These are phyloP conservation scores for Trebouxia gelatinosa DNA, from an alignment of 163 green algal genomes.

Conservation along the genomic window DNA sequence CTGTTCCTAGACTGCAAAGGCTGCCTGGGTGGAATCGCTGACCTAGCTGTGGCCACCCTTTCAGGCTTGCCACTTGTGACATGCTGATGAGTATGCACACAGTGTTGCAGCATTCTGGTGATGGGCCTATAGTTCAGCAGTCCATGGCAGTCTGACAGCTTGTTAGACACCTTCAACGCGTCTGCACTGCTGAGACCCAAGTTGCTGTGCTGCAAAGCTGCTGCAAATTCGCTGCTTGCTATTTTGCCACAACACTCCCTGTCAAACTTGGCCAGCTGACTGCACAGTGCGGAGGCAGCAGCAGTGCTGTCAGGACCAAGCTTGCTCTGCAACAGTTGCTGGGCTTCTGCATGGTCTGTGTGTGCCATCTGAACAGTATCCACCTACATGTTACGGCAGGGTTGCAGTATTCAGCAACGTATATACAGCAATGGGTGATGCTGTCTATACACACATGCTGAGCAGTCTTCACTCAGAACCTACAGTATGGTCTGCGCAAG, in stretches of 20 bases:
- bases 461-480: no score
- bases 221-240: constrained; percentile 4
- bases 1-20: background rate
- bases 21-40: background rate
- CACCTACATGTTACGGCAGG: no score
- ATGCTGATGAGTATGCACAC: background rate
- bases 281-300: background rate
- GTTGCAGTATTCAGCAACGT: no score
- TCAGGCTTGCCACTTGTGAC: background rate
- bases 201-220: constrained; percentile 12
- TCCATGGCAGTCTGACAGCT: constrained; percentile 10
- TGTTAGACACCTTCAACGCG: background rate
- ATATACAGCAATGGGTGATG: no score
- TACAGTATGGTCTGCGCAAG: no score
- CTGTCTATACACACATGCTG: no score
- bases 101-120: background rate
- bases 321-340: constrained; percentile 5
- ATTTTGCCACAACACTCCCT: constrained; percentile 12
- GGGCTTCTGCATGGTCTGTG: background rate
- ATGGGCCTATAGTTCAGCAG: constrained; percentile 17
- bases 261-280: background rate
- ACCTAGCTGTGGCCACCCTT: background rate
- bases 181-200: constrained; percentile 21
- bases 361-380: background rate
- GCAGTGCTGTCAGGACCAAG: background rate